Conservation (phyloP, 129 eudicot species). For the Lactuca saligna region DNA sequence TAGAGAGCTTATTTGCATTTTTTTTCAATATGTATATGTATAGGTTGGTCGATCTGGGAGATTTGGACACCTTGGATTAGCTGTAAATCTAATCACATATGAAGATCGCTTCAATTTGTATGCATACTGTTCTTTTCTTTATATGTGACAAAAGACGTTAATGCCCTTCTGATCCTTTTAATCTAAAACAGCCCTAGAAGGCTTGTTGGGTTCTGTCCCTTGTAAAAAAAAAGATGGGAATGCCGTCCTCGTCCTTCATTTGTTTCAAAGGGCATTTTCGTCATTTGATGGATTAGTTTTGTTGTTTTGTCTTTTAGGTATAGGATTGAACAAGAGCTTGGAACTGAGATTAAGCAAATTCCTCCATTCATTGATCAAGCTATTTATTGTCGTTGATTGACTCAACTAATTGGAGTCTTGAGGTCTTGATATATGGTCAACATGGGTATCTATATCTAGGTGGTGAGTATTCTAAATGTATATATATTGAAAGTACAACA, state of each 20-base stretch:
- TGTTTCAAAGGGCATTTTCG: neutral
- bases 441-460: neutral
- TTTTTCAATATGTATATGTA: neutral
- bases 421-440: slow-evolving; percentile 14
- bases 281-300: neutral
- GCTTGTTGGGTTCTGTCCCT: too few species aligned
- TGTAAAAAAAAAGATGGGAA: too few species aligned
- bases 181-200: too few species aligned
- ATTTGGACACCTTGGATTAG: slow-evolving; percentile 89
- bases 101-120: slow-evolving; percentile 93
- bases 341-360: slow-evolving; percentile 93
- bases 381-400: slow-evolving; percentile 69
- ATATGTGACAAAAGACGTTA: neutral
- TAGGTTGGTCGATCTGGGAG: slow-evolving; percentile 98
- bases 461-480: slow-evolving; percentile 1
- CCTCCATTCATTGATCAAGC: slow-evolving; percentile 86
- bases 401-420: neutral
- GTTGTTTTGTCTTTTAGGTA: slow-evolving; percentile 38
- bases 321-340: slow-evolving; percentile 88
- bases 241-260: too few species aligned
- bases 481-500: too few species aligned
- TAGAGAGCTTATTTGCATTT: neutral
- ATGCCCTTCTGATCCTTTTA: too few species aligned
- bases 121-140: slow-evolving; percentile 16
- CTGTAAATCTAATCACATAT: slow-evolving; percentile 82